phyloP scores from a whole-genome alignment of 768 basidiomycete genomes.

The Chalciporus chontae region DNA sequence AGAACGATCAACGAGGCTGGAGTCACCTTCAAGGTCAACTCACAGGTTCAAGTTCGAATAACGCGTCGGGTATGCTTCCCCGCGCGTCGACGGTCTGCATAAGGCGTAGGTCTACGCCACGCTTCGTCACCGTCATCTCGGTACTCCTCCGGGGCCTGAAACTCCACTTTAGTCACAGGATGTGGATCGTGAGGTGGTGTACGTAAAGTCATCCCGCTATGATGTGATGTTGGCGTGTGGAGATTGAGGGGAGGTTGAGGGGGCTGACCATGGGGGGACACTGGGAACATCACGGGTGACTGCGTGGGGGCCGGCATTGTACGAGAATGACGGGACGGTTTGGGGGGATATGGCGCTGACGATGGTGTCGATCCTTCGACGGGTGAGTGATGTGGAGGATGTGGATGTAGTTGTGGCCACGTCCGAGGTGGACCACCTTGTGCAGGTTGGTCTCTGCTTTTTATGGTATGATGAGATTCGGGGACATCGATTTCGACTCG shows the following conservation, averaged over 20 bases:
- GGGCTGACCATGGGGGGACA: constrained; percentile 31
- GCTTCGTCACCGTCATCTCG: constrained; percentile 61
- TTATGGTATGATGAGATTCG: constrained; percentile 23
- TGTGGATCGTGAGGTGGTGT: constrained; percentile 47
- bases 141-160: constrained; percentile 43
- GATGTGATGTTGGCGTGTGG: constrained; percentile 27
- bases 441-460: constrained; percentile 25
- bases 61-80: constrained; percentile 79
- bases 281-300: constrained; percentile 27
- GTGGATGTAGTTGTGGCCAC: constrained; percentile 32
- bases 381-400: constrained; percentile 29
- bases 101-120: constrained; percentile 71
- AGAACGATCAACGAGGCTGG: background rate
- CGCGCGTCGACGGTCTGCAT: constrained; percentile 69
- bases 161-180: constrained; percentile 29
- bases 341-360: constrained; percentile 33
- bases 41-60: constrained; percentile 37
- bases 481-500: constrained; percentile 64
- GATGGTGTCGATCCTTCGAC: constrained; percentile 19
- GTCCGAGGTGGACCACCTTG: constrained; percentile 21
- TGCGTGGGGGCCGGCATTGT: constrained; percentile 22
- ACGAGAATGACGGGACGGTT: constrained; percentile 31
- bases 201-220: constrained; percentile 32
- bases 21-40: background rate
- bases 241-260: constrained; percentile 34